phyloP scores from a whole-genome alignment of 371 early-diverging fungal genomes.

The Neoconidiobolus thromboides region DNA sequence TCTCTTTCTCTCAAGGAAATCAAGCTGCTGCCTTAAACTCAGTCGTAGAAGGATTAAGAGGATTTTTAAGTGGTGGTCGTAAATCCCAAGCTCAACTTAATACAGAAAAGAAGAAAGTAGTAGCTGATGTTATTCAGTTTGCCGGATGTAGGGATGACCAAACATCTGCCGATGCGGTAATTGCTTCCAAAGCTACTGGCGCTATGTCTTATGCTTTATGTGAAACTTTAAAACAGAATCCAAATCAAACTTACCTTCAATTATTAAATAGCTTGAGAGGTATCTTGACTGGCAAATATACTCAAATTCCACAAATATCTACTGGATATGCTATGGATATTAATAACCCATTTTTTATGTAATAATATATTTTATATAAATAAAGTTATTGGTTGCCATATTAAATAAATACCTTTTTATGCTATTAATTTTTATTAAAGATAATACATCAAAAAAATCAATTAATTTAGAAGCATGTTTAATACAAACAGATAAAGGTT shows the following conservation, averaged over 20 bases:
- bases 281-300: slow-evolving; percentile 44
- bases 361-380: not conserved
- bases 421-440: too few relatives aligned
- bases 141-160: slow-evolving; percentile 72
- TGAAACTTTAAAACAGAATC: slow-evolving; percentile 35
- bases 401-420: too few relatives aligned
- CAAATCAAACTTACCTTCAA: slow-evolving; percentile 9
- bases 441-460: too few relatives aligned
- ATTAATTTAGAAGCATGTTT: too few relatives aligned
- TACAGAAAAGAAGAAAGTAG: slow-evolving; percentile 27
- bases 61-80: slow-evolving; percentile 15
- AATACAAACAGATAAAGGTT: too few relatives aligned
- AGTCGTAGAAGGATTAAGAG: slow-evolving; percentile 14
- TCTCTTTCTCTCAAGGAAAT: slow-evolving; percentile 28
- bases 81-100: slow-evolving; percentile 16
- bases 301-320: slow-evolving; percentile 65
- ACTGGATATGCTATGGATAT: slow-evolving; percentile 66
- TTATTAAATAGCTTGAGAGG: too few relatives aligned
- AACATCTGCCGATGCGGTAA: slow-evolving; percentile 61
- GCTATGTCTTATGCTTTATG: slow-evolving; percentile 80
- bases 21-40: slow-evolving; percentile 20
- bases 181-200: slow-evolving; percentile 41
- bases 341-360: slow-evolving; percentile 39
- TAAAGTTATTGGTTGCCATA: too few relatives aligned
- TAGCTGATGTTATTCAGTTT: slow-evolving; percentile 71